A percentile compares a stretch with the other conserved stretches of the same genome.
These are phyloP conservation scores for Diplodia mutila DNA, from an alignment of 2,329 filamentous ascomycete genomes.

Conservation along the genomic window DNA sequence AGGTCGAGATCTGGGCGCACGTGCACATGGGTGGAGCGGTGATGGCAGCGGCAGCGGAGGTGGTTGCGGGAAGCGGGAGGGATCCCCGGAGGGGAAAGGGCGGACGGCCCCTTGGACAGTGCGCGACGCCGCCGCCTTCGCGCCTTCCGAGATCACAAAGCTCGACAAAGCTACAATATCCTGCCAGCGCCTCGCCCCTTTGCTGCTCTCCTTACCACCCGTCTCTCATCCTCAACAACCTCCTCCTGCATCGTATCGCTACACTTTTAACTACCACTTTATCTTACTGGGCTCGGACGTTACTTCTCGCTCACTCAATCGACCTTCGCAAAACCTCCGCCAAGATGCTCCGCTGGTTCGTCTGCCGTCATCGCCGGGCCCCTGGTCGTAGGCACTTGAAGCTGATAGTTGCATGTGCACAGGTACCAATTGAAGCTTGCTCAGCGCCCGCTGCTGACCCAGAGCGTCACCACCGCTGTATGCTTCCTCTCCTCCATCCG, in stretches of 20 bases:
- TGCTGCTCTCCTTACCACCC: constrained; percentile 1
- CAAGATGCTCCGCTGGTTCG: constrained; percentile 50
- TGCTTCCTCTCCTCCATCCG: background rate
- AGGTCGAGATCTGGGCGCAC: background rate
- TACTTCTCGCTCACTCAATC: too few species aligned
- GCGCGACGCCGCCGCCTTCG: constrained; percentile 14
- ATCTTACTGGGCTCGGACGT: too few species aligned
- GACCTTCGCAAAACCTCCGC: background rate
- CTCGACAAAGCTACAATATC: constrained; percentile 20
- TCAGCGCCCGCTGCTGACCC: constrained; percentile 82
- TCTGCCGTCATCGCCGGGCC: constrained; percentile 28
- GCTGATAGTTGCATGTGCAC: constrained; percentile 23
- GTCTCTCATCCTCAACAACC: background rate
- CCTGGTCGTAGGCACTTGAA: constrained; percentile 28
- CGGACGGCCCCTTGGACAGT: constrained; percentile 23
- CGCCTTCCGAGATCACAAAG: constrained; percentile 18
- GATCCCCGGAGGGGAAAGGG: constrained; percentile 8
- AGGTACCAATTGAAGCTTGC: constrained; percentile 88
- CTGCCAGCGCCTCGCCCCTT: background rate
- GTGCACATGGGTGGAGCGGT: background rate
- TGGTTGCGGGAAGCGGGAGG: background rate
- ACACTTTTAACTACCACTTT: too few species aligned
- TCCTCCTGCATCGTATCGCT: background rate
- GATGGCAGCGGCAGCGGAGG: constrained; percentile 1
- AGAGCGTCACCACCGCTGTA: constrained; percentile 83